phyloP scores from a whole-genome alignment of 768 basidiomycete species.

The Boletellus ananiceps region DNA sequence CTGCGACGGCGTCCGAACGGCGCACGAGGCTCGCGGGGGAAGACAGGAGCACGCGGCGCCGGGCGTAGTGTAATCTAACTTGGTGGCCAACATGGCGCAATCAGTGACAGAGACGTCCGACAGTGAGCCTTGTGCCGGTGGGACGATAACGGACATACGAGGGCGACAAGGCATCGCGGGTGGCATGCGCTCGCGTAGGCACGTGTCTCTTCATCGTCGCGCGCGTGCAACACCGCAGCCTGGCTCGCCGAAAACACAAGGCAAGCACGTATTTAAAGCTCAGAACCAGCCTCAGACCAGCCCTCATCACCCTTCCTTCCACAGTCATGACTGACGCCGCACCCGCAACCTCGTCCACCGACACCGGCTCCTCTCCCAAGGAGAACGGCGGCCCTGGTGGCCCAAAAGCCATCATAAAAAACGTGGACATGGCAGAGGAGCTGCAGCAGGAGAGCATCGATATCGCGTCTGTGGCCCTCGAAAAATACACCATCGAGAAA shows the following conservation, averaged over 20 bases:
- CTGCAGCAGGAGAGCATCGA: slow-evolving; percentile 96
- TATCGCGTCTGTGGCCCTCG: slow-evolving; percentile 77
- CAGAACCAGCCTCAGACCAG: not conserved
- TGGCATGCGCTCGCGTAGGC: not conserved
- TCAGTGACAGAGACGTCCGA: no score
- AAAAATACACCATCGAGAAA: slow-evolving; percentile 93
- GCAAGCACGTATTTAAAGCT: slow-evolving; percentile 29
- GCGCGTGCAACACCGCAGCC: slow-evolving; percentile 10
- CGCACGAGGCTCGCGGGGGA: no score
- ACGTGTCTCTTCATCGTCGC: slow-evolving; percentile 15
- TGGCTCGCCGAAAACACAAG: slow-evolving; percentile 26
- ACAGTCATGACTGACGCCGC: slow-evolving; percentile 53
- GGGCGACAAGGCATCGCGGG: no score
- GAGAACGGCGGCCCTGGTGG: slow-evolving; percentile 35
- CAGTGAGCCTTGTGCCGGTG: no score
- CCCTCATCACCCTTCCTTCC: not conserved
- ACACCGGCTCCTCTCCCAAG: slow-evolving; percentile 42
- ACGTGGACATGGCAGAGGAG: slow-evolving; percentile 94
- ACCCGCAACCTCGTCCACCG: slow-evolving; percentile 52
- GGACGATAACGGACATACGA: no score
- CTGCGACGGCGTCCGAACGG: no score
- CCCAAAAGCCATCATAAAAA: slow-evolving; percentile 90
- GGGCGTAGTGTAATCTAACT: no score
- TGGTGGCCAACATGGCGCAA: no score
- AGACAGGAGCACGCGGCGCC: not conserved